Evolutionary conservation across 2,329 filamentous ascomycete genomes (phyloP).

Genomic region (Aspergillus pseudonomiae): DNA sequence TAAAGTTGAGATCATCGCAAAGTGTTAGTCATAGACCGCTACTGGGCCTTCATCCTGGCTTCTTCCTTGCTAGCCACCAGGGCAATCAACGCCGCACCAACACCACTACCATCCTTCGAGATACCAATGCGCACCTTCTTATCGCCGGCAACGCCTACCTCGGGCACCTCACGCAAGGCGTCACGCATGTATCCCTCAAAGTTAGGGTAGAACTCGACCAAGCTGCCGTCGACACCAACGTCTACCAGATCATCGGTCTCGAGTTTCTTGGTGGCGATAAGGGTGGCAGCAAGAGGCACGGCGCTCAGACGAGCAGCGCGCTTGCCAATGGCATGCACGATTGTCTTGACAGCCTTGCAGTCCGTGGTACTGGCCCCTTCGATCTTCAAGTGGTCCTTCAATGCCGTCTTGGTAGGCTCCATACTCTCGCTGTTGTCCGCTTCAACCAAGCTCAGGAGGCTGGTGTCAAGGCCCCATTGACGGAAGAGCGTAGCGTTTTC

Average conservation of each 20-base stretch:
- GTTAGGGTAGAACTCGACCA: conserved; percentile 94
- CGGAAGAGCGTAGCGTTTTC: conserved; percentile 69
- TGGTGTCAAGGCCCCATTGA: conserved; percentile 89
- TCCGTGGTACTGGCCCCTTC: conserved; percentile 79
- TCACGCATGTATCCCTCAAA: conserved; percentile 89
- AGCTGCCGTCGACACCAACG: conserved; percentile 88
- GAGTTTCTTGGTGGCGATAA: conserved; percentile 78
- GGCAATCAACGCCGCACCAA: conserved; percentile 94
- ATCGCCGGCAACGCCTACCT: conserved; percentile 77
- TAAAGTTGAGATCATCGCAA: conserved; percentile 11
- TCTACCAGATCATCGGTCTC: conserved; percentile 72
- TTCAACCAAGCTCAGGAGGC: conserved; percentile 84
- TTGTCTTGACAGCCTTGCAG: conserved; percentile 81
- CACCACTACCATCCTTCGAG: conserved; percentile 92
- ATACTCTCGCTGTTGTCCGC: conserved; percentile 75
- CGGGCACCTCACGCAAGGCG: conserved; percentile 73
- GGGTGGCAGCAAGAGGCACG: conserved; percentile 81
- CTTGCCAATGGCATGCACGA: conserved; percentile 81
- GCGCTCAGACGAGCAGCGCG: conserved; percentile 86
- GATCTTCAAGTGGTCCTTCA: conserved; percentile 76
- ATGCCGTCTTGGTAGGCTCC: conserved; percentile 72
- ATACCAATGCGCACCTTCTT: conserved; percentile 91
- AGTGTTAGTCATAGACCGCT: conserved; percentile 5
- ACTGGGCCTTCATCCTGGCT: conserved; percentile 13
- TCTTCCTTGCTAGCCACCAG: conserved; percentile 69